Conservation (phyloP, 495 filamentous ascomycete species). For the Jackrogersella minutella region DNA sequence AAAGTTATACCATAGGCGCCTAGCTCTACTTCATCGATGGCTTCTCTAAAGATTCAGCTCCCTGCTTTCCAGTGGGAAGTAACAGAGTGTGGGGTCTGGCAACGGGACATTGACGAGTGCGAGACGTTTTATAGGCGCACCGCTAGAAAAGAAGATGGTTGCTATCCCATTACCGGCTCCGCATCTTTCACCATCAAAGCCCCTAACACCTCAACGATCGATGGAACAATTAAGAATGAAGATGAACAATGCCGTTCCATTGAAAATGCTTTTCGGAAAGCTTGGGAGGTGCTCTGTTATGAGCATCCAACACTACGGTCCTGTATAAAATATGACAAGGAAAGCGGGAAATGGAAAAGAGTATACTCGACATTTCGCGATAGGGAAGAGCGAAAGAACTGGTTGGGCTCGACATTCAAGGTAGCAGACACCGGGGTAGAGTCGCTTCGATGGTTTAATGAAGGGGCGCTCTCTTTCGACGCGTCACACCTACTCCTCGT, state of each 20-base stretch:
- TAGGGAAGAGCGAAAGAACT: constrained; percentile 32
- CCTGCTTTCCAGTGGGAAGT: constrained; percentile 37
- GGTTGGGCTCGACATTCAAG: constrained; percentile 51
- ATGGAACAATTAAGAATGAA: constrained; percentile 2
- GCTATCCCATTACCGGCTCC: constrained; percentile 50
- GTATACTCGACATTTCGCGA: constrained; percentile 45
- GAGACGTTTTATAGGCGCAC: constrained; percentile 54
- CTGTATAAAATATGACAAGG: constrained; percentile 41
- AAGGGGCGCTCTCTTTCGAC: constrained; percentile 48
- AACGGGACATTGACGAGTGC: constrained; percentile 55
- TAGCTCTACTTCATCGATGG: background rate
- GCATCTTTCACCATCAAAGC: constrained; percentile 52
- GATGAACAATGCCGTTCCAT: constrained; percentile 9
- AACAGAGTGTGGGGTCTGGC: constrained; percentile 43
- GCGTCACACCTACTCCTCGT: constrained; percentile 53
- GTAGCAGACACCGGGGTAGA: constrained; percentile 41
- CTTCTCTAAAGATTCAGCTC: background rate
- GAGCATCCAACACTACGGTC: constrained; percentile 57
- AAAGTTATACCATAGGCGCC: background rate
- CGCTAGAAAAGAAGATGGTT: constrained; percentile 31
- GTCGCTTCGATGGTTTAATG: constrained; percentile 53
- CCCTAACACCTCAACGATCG: constrained; percentile 38
- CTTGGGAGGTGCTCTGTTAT: constrained; percentile 53
- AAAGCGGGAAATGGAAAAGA: constrained; percentile 48
- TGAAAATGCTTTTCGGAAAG: constrained; percentile 46